phyloP scores from a whole-genome alignment of 73 alveolate genomes.

The Durusdinium trenchii region DNA sequence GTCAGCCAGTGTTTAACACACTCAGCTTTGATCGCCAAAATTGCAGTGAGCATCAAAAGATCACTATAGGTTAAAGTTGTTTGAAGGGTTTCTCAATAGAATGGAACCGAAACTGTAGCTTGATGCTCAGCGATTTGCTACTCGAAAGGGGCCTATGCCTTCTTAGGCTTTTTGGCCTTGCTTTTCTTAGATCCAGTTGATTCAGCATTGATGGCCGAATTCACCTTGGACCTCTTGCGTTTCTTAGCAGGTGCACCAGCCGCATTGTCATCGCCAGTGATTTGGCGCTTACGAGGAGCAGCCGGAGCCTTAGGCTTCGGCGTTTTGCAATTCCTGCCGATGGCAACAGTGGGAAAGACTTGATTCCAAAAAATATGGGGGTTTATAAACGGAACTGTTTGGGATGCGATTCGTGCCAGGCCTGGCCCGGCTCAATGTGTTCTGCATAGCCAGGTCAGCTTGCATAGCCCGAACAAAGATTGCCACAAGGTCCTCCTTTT shows the following conservation, averaged over 20 bases:
- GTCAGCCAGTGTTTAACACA: too few relatives aligned
- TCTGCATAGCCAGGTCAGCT: background rate
- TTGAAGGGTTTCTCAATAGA: too few relatives aligned
- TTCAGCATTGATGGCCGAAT: background rate
- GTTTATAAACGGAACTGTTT: background rate
- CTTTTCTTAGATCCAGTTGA: background rate
- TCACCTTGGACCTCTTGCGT: background rate
- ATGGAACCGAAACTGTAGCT: too few relatives aligned
- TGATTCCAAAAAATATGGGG: background rate
- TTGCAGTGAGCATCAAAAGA: too few relatives aligned
- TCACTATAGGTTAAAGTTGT: too few relatives aligned
- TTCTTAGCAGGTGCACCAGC: background rate
- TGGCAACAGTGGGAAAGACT: too few relatives aligned
- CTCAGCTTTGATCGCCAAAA: too few relatives aligned
- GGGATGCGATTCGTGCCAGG: background rate
- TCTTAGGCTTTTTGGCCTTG: background rate
- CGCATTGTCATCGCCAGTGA: background rate
- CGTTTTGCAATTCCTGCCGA: conserved; percentile 53
- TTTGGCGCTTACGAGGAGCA: background rate
- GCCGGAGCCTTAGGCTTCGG: conserved; percentile 15
- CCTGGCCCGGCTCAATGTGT: conserved; percentile 9
- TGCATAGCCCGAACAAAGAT: background rate
- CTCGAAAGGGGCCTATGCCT: too few relatives aligned
- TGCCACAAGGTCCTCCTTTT: background rate
- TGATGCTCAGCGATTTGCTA: too few relatives aligned